phyloP scores from a whole-genome alignment of 1,139 yeast species.

The Casaregolazyma suthepensis region DNA sequence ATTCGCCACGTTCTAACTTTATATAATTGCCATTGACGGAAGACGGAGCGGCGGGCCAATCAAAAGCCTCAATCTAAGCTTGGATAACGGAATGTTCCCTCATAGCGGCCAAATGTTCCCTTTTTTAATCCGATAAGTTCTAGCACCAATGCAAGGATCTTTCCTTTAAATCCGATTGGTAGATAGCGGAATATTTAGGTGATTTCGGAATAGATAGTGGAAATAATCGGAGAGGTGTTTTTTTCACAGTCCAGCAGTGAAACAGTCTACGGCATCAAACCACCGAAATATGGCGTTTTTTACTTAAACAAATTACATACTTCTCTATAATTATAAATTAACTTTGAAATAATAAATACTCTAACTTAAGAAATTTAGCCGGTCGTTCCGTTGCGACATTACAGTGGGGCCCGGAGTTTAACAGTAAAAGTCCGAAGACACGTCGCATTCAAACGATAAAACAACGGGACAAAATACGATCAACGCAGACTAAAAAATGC shows the following conservation, averaged over 20 bases:
- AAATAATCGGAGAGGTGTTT: too few relatives aligned
- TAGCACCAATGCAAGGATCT: neutral
- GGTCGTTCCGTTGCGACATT: neutral
- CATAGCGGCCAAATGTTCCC: neutral
- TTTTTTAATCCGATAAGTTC: neutral
- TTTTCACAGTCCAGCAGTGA: too few relatives aligned
- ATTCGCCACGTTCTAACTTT: too few relatives aligned
- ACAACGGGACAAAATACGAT: neutral
- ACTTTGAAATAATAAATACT: too few relatives aligned
- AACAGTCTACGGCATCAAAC: too few relatives aligned
- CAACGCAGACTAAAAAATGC: too few relatives aligned
- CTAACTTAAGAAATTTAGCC: neutral
- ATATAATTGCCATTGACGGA: too few relatives aligned
- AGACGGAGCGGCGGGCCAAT: neutral
- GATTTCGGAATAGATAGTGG: too few relatives aligned
- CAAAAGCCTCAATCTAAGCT: neutral
- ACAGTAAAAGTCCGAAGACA: neutral
- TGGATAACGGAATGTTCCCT: neutral
- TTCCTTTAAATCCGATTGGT: neutral
- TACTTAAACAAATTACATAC: too few relatives aligned
- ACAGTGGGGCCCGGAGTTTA: neutral
- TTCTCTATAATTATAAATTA: too few relatives aligned
- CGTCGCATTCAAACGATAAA: neutral
- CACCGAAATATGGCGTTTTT: too few relatives aligned
- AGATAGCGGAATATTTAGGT: neutral